Evolutionary conservation across 2,329 filamentous ascomycete species (phyloP).

Genomic region (Nemania abortiva): DNA sequence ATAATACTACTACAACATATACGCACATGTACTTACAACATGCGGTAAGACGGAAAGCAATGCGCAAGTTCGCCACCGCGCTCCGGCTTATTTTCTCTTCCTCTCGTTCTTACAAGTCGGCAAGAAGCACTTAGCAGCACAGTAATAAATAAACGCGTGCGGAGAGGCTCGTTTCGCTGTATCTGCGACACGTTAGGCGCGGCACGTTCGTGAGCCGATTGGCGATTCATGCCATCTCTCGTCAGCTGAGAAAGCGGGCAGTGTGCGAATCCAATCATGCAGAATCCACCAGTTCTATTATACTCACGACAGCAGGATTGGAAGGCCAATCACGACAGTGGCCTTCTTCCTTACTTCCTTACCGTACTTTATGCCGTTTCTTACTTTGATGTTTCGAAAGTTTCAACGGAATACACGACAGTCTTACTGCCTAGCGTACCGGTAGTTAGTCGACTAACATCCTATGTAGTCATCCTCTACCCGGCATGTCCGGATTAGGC

Average conservation of each 20-base stretch:
- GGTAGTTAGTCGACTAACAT: neutral
- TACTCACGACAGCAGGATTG: neutral
- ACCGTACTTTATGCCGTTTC: too few relatives aligned
- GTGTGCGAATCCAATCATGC: constrained; percentile 13
- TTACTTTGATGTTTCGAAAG: neutral
- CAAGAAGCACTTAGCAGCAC: neutral
- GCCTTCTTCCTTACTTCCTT: neutral
- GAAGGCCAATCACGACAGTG: neutral
- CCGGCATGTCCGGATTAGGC: constrained; percentile 6
- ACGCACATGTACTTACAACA: too few relatives aligned
- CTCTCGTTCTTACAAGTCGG: neutral
- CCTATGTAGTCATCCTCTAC: neutral
- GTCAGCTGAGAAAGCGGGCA: constrained; percentile 32
- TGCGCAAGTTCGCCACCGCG: constrained; percentile 25
- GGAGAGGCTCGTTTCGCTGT: constrained; percentile 7
- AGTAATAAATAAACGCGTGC: constrained; percentile 6
- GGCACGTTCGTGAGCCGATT: constrained; percentile 26
- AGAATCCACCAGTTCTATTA: neutral
- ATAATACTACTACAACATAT: neutral
- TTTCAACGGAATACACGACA: neutral
- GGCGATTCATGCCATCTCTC: constrained; percentile 29
- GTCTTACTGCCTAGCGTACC: neutral
- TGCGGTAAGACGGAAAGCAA: constrained; percentile 25
- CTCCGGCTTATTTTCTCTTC: neutral
- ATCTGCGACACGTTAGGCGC: constrained; percentile 30